Evolutionary conservation across 352 stramenopile species (phyloP), one percentile per base, ranked within the genome.

Genomic region (Pythium guiyangense): DNA sequence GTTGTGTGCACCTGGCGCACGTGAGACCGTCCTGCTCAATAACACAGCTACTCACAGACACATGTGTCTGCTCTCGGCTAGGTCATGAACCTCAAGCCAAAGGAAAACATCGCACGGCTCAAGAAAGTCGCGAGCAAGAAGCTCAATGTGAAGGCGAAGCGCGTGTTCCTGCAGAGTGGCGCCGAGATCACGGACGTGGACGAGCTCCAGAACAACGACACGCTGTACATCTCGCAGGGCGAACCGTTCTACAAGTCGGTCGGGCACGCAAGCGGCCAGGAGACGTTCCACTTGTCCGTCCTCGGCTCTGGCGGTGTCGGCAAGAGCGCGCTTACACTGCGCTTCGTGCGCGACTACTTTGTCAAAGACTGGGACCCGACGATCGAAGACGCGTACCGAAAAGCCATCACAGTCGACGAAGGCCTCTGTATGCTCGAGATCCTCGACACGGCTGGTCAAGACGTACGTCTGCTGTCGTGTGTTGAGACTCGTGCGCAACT

Each of bases 351-450:
- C 64, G 88, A 96, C 55, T 91, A 93, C 59, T 97, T 95, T 64
- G 86, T 96, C 31, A 87, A 91, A 47, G 86, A 97, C 65, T 97
- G 88, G 84, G 88, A 97, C 60, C 88, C 88, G 44, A 97, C 88
- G 2, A 94, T 97, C 55, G 88, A 97, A 59, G 88, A 97, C 64
- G 88, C 88, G 15, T 97, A 97, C 66, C 74, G 85, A 49, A 95
- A 95, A 74, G 84, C 84, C 31, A 77, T 96, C 47, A 86, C 73
- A 17, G 86, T 96, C 37, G 83, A 94, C 61, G 84, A 94, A 18
- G 75, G 82, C 50, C 66, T 92, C 12, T 92, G 81, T 48, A 94
- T 92, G 80, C 79, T 96, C 8, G 85, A 96, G 67, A 94, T 97
- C 62, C 70, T 97, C 50, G 88, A 97, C 51, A 97, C 88, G 44